phyloP scores from a whole-genome alignment of 495 filamentous ascomycete species.

The Tricharina praecox region DNA sequence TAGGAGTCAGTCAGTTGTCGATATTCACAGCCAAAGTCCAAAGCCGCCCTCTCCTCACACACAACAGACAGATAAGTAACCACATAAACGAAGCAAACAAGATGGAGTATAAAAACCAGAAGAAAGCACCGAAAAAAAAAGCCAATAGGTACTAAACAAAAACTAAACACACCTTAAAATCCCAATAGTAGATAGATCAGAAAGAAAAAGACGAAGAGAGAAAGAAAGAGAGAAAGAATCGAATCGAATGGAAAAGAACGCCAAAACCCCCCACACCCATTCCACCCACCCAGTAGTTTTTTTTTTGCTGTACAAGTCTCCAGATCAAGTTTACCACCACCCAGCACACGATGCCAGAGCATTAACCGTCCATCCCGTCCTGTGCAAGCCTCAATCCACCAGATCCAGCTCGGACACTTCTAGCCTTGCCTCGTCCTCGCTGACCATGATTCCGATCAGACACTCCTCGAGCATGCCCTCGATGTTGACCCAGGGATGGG shows the following conservation, averaged over 20 bases:
- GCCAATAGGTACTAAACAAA: not conserved
- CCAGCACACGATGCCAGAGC: too few relatives aligned
- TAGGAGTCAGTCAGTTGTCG: too few relatives aligned
- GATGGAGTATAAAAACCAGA: too few relatives aligned
- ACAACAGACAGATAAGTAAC: too few relatives aligned
- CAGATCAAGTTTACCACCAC: too few relatives aligned
- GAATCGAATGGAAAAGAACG: too few relatives aligned
- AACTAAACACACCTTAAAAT: slow-evolving; percentile 1
- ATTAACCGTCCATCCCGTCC: too few relatives aligned
- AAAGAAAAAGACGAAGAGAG: not conserved
- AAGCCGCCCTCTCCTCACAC: too few relatives aligned
- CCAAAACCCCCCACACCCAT: not conserved
- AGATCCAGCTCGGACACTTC: slow-evolving; percentile 38
- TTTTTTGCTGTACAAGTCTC: not conserved
- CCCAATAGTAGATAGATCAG: not conserved
- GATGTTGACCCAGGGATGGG: slow-evolving; percentile 97
- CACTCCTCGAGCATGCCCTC: slow-evolving; percentile 82
- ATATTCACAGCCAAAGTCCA: too few relatives aligned
- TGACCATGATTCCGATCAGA: slow-evolving; percentile 67
- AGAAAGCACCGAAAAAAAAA: too few relatives aligned
- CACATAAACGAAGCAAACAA: too few relatives aligned
- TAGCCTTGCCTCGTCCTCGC: slow-evolving; percentile 47
- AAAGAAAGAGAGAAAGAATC: not conserved
- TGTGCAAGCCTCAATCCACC: slow-evolving; percentile 71
- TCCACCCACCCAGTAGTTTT: not conserved